These are phyloP conservation scores for Cardamine resedifolia DNA, from an alignment of 345 rosid species.

Conservation along the genomic window DNA sequence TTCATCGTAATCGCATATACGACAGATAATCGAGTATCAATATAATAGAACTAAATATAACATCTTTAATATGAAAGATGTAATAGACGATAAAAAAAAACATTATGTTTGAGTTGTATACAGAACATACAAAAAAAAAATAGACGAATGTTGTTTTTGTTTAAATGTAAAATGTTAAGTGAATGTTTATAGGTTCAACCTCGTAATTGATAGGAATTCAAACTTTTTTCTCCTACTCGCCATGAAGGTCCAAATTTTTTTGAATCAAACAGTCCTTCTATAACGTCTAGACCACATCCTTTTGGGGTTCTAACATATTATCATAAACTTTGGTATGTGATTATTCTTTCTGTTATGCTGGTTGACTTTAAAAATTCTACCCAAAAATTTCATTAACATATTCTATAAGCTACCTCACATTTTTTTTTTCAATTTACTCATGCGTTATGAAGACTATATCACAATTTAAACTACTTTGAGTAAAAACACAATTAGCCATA, in stretches of 20 bases:
- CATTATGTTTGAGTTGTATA: neutral
- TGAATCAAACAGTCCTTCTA: neutral
- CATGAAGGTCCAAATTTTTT: neutral
- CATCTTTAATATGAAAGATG: too few relatives aligned
- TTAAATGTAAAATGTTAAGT: too few relatives aligned
- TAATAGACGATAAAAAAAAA: too few relatives aligned
- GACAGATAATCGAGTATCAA: too few relatives aligned
- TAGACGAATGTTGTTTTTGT: neutral
- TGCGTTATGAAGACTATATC: neutral
- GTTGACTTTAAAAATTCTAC: neutral
- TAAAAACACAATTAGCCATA: neutral
- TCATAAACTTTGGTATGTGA: neutral
- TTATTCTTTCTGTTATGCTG: neutral
- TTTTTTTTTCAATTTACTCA: neutral
- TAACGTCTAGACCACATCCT: neutral
- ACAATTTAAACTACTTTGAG: neutral
- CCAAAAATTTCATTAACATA: neutral
- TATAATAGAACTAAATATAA: too few relatives aligned
- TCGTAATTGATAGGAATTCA: neutral
- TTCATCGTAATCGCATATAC: too few relatives aligned
- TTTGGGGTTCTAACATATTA: neutral
- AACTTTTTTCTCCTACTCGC: neutral
- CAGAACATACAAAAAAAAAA: neutral
- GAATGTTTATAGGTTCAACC: neutral
- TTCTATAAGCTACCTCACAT: neutral